A percentile compares a stretch with the other conserved stretches of the same genome.
Evolutionary conservation across 768 basidiomycete genomes (phyloP).

Genomic region (Leccinum barrowsii): DNA sequence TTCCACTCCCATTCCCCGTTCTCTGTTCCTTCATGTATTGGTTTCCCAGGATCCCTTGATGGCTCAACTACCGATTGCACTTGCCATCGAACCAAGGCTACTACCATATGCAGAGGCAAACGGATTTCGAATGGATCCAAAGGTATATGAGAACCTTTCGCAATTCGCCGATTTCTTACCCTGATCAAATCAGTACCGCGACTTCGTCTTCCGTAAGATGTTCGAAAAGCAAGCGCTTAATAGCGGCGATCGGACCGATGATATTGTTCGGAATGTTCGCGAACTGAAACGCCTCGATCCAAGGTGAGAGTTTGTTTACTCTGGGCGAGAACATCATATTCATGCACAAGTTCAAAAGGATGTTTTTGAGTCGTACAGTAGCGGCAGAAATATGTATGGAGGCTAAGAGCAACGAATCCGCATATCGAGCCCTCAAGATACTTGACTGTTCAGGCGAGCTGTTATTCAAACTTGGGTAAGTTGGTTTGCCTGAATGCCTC

Average conservation of each 20-base stretch:
- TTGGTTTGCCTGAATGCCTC: background rate
- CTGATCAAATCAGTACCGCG: slow-evolving; percentile 54
- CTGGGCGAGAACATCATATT: background rate
- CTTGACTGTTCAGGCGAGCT: slow-evolving; percentile 64
- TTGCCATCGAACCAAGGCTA: slow-evolving; percentile 73
- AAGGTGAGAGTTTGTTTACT: slow-evolving; percentile 41
- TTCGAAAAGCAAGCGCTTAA: slow-evolving; percentile 55
- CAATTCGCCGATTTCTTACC: slow-evolving; percentile 11
- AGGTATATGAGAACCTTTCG: slow-evolving; percentile 40
- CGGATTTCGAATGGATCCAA: slow-evolving; percentile 76
- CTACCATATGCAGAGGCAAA: slow-evolving; percentile 69
- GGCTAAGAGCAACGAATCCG: slow-evolving; percentile 64
- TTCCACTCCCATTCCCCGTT: background rate
- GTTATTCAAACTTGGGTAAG: slow-evolving; percentile 66
- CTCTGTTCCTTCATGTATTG: slow-evolving; percentile 3
- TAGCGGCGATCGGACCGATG: slow-evolving; percentile 52
- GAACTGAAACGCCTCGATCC: slow-evolving; percentile 69
- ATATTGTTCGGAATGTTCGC: slow-evolving; percentile 66
- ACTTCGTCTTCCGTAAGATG: slow-evolving; percentile 87
- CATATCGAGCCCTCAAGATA: slow-evolving; percentile 64
- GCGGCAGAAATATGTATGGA: slow-evolving; percentile 84
- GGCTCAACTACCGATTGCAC: slow-evolving; percentile 70
- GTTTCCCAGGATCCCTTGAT: slow-evolving; percentile 65
- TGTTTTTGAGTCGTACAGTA: slow-evolving; percentile 82
- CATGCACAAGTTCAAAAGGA: slow-evolving; percentile 39